Evolutionary conservation across 352 stramenopile genomes (phyloP).

Genomic region (Globisporangium mamillatum): DNA sequence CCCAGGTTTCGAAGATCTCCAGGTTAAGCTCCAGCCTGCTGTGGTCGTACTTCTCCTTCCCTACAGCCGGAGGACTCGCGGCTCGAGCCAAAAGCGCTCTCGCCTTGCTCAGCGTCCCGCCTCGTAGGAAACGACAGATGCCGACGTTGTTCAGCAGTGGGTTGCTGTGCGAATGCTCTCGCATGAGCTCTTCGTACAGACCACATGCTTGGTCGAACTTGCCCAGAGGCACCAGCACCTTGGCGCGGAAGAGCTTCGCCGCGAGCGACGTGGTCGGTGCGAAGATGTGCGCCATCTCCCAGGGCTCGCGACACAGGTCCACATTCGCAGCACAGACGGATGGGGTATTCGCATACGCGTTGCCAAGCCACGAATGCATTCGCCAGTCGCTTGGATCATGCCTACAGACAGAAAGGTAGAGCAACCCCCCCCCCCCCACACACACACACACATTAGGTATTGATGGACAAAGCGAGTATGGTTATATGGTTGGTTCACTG

Average conservation of each 20-base stretch:
- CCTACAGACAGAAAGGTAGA: not conserved
- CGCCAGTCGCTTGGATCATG: constrained; percentile 57
- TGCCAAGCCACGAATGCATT: constrained; percentile 31
- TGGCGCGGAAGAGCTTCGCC: constrained; percentile 25
- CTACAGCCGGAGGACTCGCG: not conserved
- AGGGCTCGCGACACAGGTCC: constrained; percentile 18
- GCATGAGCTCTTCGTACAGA: not conserved
- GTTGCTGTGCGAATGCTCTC: constrained; percentile 11
- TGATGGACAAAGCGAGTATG: not conserved
- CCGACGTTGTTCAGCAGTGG: constrained; percentile 32
- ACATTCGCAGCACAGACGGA: constrained; percentile 10
- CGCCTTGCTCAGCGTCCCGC: constrained; percentile 14
- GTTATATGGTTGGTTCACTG: no score
- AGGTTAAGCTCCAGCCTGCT: not conserved
- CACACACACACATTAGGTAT: not conserved
- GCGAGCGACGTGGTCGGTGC: constrained; percentile 27
- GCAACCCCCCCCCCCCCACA: no score
- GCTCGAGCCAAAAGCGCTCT: constrained; percentile 10
- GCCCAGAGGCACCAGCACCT: constrained; percentile 18
- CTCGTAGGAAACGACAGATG: constrained; percentile 21
- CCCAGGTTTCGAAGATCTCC: not conserved
- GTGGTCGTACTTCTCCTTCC: not conserved
- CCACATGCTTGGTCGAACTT: not conserved
- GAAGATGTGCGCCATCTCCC: constrained; percentile 25
- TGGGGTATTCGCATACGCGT: not conserved